phyloP scores from a whole-genome alignment of 345 rosid genomes.

The Eucalyptus guilfoylei region DNA sequence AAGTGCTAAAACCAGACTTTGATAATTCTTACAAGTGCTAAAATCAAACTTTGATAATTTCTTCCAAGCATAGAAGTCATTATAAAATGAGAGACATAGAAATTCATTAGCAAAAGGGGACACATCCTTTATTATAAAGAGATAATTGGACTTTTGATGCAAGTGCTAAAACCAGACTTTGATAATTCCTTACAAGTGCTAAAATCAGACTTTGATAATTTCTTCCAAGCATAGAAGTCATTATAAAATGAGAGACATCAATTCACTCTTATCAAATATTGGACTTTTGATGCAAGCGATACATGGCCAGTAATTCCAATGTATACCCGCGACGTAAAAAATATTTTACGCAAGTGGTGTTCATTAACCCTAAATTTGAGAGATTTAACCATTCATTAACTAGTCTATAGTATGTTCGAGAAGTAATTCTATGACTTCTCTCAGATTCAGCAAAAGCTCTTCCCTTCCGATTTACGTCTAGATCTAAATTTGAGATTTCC shows the following conservation, averaged over 20 bases:
- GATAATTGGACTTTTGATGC: neutral
- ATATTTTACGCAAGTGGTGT: neutral
- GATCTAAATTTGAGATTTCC: neutral
- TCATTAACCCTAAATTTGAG: neutral
- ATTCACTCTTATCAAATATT: neutral
- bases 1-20: neutral
- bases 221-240: neutral
- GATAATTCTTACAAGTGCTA: neutral
- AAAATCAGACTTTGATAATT: neutral
- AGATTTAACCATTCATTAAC: neutral
- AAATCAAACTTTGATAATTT: neutral
- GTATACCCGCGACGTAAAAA: neutral
- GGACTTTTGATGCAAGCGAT: neutral
- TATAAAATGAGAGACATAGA: neutral
- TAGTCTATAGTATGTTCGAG: neutral
- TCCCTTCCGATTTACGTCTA: neutral
- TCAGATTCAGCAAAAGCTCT: neutral
- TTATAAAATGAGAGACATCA: neutral
- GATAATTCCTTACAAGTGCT: neutral
- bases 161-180: neutral
- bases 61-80: neutral
- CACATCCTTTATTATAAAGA: neutral
- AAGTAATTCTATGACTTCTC: neutral
- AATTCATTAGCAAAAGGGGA: neutral
- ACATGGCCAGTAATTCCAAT: neutral